Conservation (phyloP, 352 stramenopile species). For the Pythium pyrilobum region DNA sequence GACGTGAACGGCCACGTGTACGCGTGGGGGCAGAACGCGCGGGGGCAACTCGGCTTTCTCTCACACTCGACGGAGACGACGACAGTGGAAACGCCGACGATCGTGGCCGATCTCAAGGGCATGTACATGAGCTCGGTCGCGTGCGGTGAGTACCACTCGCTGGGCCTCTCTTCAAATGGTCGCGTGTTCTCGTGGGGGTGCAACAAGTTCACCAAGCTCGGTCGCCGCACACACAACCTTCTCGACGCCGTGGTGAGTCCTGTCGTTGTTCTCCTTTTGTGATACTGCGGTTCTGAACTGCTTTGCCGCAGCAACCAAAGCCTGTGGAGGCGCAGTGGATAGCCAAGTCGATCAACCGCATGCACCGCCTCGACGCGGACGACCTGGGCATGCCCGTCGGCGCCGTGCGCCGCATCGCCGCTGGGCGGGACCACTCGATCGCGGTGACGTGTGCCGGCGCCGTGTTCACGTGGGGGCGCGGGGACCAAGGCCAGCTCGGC, state of each 20-base stretch:
- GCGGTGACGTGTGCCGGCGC: slow-evolving; percentile 47
- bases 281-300: too few relatives aligned
- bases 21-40: slow-evolving; percentile 59
- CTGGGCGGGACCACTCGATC: slow-evolving; percentile 62
- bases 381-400: slow-evolving; percentile 9
- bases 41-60: slow-evolving; percentile 44
- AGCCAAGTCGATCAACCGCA: slow-evolving; percentile 28
- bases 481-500: slow-evolving; percentile 58
- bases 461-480: slow-evolving; percentile 66
- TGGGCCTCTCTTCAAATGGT: slow-evolving; percentile 54
- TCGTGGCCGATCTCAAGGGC: slow-evolving; percentile 43
- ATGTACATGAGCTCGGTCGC: slow-evolving; percentile 55
- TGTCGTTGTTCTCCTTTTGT: not conserved
- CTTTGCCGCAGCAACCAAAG: slow-evolving; percentile 49
- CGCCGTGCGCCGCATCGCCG: slow-evolving; percentile 44
- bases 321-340: slow-evolving; percentile 34
- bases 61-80: slow-evolving; percentile 16
- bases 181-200: slow-evolving; percentile 69
- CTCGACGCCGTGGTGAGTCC: slow-evolving; percentile 38
- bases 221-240: slow-evolving; percentile 30
- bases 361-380: slow-evolving; percentile 14
- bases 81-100: slow-evolving; percentile 26
- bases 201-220: slow-evolving; percentile 63
- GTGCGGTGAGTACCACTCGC: slow-evolving; percentile 70
- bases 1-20: slow-evolving; percentile 75